Evolutionary conservation across 192 early-diverging fungal genomes (phyloP).

Genomic region (Radiomyces spectabilis): DNA sequence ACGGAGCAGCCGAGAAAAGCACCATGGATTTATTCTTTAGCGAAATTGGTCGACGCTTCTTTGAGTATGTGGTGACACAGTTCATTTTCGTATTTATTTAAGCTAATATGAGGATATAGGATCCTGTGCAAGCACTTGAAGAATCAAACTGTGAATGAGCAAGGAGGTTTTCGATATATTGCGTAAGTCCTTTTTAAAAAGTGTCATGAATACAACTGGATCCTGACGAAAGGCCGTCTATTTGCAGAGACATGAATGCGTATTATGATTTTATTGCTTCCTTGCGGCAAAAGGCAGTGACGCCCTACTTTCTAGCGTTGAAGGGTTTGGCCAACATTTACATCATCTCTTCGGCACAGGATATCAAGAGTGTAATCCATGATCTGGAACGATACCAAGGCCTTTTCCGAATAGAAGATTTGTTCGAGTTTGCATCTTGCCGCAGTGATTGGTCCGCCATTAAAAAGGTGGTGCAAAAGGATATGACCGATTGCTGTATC

Average conservation of each 20-base stretch:
- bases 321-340: slow-evolving; percentile 81
- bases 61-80: slow-evolving; percentile 53
- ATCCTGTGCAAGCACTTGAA: slow-evolving; percentile 81
- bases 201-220: background rate
- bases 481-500: slow-evolving; percentile 45
- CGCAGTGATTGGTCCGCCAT: slow-evolving; percentile 76
- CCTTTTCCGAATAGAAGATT: slow-evolving; percentile 66
- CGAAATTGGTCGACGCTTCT: slow-evolving; percentile 83
- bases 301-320: slow-evolving; percentile 67
- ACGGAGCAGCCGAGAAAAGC: slow-evolving; percentile 71
- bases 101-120: slow-evolving; percentile 28
- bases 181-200: slow-evolving; percentile 30
- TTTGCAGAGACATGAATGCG: slow-evolving; percentile 64
- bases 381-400: slow-evolving; percentile 71
- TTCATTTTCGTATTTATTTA: background rate
- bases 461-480: slow-evolving; percentile 63
- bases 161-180: slow-evolving; percentile 89
- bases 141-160: slow-evolving; percentile 67
- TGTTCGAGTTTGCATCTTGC: slow-evolving; percentile 73
- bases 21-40: slow-evolving; percentile 87
- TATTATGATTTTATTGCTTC: slow-evolving; percentile 68
- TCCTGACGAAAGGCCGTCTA: background rate
- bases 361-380: slow-evolving; percentile 71
- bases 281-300: slow-evolving; percentile 53
- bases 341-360: slow-evolving; percentile 61